phyloP scores from a whole-genome alignment of 768 basidiomycete species.

The Suillus discolor region DNA sequence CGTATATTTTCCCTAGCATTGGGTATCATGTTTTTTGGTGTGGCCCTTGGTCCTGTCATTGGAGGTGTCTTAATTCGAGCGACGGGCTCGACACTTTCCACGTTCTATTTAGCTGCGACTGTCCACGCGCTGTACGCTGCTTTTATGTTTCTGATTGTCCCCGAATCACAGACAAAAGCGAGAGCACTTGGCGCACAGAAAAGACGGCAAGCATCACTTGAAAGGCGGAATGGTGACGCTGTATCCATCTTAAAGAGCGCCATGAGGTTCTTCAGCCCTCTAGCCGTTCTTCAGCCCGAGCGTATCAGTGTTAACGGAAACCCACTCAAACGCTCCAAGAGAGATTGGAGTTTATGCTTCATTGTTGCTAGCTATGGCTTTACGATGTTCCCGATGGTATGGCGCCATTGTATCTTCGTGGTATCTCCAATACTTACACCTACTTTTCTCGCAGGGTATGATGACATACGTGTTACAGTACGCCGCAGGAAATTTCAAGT shows the following conservation, averaged over 20 bases:
- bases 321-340: conserved; percentile 41
- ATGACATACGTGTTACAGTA: conserved; percentile 66
- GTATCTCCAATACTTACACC: conserved; percentile 2
- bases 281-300: conserved; percentile 63
- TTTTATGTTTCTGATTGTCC: conserved; percentile 61
- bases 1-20: conserved; percentile 63
- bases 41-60: conserved; percentile 75
- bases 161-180: conserved; percentile 70
- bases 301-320: conserved; percentile 30
- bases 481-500: conserved; percentile 59
- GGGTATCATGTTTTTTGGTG: conserved; percentile 74
- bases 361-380: conserved; percentile 56
- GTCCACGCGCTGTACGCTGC: conserved; percentile 53
- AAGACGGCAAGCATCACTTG: conserved; percentile 10
- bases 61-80: conserved; percentile 64
- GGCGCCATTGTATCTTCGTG: neutral
- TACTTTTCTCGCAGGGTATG: conserved; percentile 47
- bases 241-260: conserved; percentile 38
- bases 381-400: conserved; percentile 44
- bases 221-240: conserved; percentile 13
- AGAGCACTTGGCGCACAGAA: conserved; percentile 38
- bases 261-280: conserved; percentile 70
- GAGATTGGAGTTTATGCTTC: conserved; percentile 69
- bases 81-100: conserved; percentile 56
- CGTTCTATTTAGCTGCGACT: conserved; percentile 68